These are phyloP conservation scores for Metarhizium brunneum DNA, from an alignment of 2,329 filamentous ascomycete genomes.

Conservation along the genomic window DNA sequence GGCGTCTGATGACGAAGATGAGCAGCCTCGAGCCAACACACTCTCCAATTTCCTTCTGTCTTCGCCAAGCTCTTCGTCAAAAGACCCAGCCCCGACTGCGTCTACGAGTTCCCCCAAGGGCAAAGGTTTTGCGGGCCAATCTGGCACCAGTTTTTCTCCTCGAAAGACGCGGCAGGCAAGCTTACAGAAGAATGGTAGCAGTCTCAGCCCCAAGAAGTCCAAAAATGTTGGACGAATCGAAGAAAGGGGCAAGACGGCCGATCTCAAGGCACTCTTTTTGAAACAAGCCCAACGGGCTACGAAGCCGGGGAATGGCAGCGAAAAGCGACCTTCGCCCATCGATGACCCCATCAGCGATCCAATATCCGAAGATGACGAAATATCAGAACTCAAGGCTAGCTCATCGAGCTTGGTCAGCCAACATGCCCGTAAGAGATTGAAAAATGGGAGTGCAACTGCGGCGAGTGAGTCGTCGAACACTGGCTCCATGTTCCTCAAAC, in stretches of 20 bases:
- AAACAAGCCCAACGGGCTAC: conserved; percentile 46
- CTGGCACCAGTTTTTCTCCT: conserved; percentile 10
- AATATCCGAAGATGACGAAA: conserved; percentile 53
- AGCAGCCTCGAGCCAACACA: conserved; percentile 33
- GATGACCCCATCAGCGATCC: conserved; percentile 46
- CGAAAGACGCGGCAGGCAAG: conserved; percentile 11
- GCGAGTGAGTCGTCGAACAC: conserved; percentile 18
- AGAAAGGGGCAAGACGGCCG: conserved; percentile 44
- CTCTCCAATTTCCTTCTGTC: conserved; percentile 44
- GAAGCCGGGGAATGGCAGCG: conserved; percentile 20
- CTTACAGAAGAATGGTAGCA: conserved; percentile 17
- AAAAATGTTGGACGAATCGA: conserved; percentile 29
- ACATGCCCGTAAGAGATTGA: conserved; percentile 44
- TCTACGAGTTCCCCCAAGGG: conserved; percentile 34
- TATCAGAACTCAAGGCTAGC: conserved; percentile 40
- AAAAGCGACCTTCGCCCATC: conserved; percentile 19
- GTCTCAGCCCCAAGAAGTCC: conserved; percentile 29
- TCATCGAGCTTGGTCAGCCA: conserved; percentile 46
- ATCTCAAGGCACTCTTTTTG: conserved; percentile 51
- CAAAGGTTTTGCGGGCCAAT: conserved; percentile 8
- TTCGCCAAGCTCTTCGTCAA: conserved; percentile 35
- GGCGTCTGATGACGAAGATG: conserved; percentile 40
- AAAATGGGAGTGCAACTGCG: conserved; percentile 21
- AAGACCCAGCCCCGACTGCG: conserved; percentile 20
- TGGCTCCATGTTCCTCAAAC: conserved; percentile 45